Evolutionary conservation across 1,284 basidiomycete species (phyloP).

Genomic region (Abortiporus biennis): DNA sequence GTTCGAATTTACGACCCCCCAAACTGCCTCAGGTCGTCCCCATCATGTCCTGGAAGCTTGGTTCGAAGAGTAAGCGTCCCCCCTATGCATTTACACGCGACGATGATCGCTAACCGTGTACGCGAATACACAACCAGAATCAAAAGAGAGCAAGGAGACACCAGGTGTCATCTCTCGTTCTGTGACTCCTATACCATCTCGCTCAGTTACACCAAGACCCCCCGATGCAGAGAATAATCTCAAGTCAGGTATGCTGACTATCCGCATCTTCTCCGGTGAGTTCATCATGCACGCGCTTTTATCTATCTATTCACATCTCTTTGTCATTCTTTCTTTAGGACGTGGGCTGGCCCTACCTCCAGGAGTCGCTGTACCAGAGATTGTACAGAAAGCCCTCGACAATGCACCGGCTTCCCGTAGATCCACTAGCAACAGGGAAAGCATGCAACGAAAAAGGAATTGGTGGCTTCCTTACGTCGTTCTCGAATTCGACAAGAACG

Average conservation of each 20-base stretch:
- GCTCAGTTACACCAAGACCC: conserved; percentile 66
- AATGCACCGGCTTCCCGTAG: conserved; percentile 43
- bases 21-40: background rate
- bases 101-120: background rate
- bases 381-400: conserved; percentile 81
- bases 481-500: conserved; percentile 99
- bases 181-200: conserved; percentile 66
- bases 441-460: conserved; percentile 82
- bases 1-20: too few species aligned
- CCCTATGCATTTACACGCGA: background rate
- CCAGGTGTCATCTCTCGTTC: conserved; percentile 65
- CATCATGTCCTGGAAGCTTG: conserved; percentile 15
- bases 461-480: conserved; percentile 99
- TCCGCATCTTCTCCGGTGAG: conserved; percentile 82
- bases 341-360: conserved; percentile 71
- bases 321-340: conserved; percentile 33
- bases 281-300: conserved; percentile 5
- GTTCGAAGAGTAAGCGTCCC: conserved; percentile 14
- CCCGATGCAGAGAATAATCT: conserved; percentile 44
- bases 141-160: conserved; percentile 63
- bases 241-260: conserved; percentile 78
- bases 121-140: conserved; percentile 32
- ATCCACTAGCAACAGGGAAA: conserved; percentile 73
- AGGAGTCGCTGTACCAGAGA: conserved; percentile 73
- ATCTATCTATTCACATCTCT: background rate